Conservation (phyloP, 2,329 filamentous ascomycete species). For the Coleophoma crateriformis region DNA sequence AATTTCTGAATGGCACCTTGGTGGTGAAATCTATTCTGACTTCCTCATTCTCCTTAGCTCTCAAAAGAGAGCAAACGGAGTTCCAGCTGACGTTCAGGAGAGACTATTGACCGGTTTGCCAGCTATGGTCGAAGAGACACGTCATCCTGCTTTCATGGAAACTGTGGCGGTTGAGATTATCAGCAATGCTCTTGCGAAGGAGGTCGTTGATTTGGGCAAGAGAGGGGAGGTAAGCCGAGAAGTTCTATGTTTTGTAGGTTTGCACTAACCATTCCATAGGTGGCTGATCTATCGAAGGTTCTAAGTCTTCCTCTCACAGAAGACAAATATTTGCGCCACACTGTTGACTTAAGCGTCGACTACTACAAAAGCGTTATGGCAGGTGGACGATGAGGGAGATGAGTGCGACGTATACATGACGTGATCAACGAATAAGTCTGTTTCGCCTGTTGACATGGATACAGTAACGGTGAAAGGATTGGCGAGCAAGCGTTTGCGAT, state of each 20-base stretch:
- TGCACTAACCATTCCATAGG: conserved; percentile 25
- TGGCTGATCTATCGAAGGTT: conserved; percentile 40
- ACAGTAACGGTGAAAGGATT: neutral
- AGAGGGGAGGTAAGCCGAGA: conserved; percentile 47
- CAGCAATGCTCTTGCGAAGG: conserved; percentile 64
- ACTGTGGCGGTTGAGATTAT: conserved; percentile 78
- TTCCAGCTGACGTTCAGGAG: conserved; percentile 43
- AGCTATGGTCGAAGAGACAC: conserved; percentile 34
- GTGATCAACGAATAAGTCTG: neutral
- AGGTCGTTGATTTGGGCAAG: conserved; percentile 50
- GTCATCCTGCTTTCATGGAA: conserved; percentile 42
- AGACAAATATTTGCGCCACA: conserved; percentile 66
- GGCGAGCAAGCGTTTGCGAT: neutral
- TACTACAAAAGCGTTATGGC: conserved; percentile 46
- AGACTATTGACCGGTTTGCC: conserved; percentile 51
- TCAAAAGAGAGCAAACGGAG: conserved; percentile 31
- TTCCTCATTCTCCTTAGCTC: conserved; percentile 48
- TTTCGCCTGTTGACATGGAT: neutral
- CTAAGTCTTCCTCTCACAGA: conserved; percentile 63
- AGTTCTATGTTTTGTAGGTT: neutral
- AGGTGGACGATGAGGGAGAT: conserved; percentile 3
- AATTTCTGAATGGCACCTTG: conserved; percentile 70
- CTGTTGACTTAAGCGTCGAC: conserved; percentile 61
- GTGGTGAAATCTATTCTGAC: conserved; percentile 71
- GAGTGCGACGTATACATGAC: neutral